Evolutionary conservation across 306 rosid species (phyloP).

Genomic region (Pterocarpus santalinus): DNA sequence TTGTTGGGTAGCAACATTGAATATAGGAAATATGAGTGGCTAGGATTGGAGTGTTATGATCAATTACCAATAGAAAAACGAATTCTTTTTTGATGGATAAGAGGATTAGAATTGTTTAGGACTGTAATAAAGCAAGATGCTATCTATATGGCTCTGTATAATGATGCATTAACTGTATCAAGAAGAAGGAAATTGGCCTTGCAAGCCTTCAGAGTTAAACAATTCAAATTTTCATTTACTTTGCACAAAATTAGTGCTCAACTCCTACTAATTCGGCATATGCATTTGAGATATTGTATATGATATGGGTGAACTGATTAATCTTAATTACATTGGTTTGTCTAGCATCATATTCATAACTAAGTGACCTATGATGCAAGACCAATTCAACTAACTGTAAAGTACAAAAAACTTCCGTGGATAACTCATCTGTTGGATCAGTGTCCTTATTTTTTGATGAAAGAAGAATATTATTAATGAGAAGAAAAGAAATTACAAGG

Average conservation of each 20-base stretch:
- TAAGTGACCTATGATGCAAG: neutral
- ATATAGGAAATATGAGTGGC: slow-evolving; percentile 1
- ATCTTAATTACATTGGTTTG: neutral
- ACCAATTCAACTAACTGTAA: slow-evolving; percentile 3
- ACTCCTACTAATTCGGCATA: slow-evolving; percentile 5
- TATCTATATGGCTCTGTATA: slow-evolving; percentile 9
- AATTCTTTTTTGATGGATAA: neutral
- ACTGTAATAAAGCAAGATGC: slow-evolving; percentile 23
- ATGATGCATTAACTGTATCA: neutral
- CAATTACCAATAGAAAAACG: slow-evolving; percentile 27
- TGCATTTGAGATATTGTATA: neutral
- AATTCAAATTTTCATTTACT: neutral
- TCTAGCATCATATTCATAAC: neutral
- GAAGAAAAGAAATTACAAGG: no score
- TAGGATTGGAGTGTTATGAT: slow-evolving; percentile 14
- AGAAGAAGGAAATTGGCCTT: slow-evolving; percentile 15
- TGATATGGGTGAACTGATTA: slow-evolving; percentile 26
- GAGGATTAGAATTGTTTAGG: neutral
- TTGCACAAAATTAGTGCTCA: neutral
- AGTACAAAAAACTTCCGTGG: neutral
- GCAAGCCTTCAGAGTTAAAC: slow-evolving; percentile 17
- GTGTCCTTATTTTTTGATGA: neutral
- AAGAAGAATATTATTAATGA: neutral
- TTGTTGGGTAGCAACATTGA: neutral
- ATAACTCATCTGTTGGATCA: neutral